Evolutionary conservation across 805 yeast species (phyloP), one percentile per base, ranked within the genome.

Genomic region (Priceomyces fermenticarens): DNA sequence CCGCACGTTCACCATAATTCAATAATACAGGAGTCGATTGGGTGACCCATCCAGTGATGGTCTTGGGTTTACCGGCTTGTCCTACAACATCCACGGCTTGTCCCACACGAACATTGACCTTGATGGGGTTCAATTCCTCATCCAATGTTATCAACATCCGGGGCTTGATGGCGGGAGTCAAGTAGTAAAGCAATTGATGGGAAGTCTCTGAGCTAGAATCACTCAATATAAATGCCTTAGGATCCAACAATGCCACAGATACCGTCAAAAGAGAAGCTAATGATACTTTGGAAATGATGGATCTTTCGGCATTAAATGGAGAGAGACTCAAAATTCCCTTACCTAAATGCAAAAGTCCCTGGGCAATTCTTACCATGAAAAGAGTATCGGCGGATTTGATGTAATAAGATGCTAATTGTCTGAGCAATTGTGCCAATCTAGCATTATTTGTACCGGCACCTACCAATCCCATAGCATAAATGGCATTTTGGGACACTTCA

Each of bases 371-470:
- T 1, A 95, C 95, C 75, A 87, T 85, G 66, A 93, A 93, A 53
- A 91, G 69, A 11, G 95, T 83, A 61, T 91, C 95, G 40, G 93
- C 83, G 42, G 91, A 95, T 57, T 90, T 86, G 39, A 86, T 78
- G 62, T 93, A 95, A 63, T 93, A 93, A 40, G 88, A 81, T 1
- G 99, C 98, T 53, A 93, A 76, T 65, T 93, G 98, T 64, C 99
- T 81, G 57, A 93, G 76, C 48, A 93, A 75, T 70, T 93, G 99
- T 3, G 98, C 98, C 49, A 93, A 75, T 70, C 99, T 85, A 6
- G 99, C 99, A 61, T 93, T 93, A 67, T 93, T 91, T 23, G 99
- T 93, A 67, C 99, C 99, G 14, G 98, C 93, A 60, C 99, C 99
- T 53, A 91, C 95, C 47, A 93, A 70, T 41, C 99, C 99, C 98